phyloP scores from a whole-genome alignment of 1,284 basidiomycete genomes.

The Leccinum cinnamomeum region DNA sequence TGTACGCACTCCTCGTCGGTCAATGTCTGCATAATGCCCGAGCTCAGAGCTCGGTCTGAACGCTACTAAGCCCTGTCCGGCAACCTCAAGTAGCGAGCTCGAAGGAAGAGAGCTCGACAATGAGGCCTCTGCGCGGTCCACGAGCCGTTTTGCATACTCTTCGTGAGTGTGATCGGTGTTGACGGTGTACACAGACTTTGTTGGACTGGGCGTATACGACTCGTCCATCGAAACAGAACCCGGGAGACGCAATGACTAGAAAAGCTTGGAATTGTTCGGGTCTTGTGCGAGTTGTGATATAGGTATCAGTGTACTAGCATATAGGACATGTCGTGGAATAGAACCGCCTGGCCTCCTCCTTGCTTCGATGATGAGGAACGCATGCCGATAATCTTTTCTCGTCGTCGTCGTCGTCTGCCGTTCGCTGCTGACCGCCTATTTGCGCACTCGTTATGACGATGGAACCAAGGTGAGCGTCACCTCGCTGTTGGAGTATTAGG shows the following conservation, averaged over 20 bases:
- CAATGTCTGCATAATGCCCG: conserved; percentile 71
- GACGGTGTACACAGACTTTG: too few relatives aligned
- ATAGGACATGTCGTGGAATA: conserved; percentile 86
- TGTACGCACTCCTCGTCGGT: conserved; percentile 35
- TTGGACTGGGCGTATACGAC: too few relatives aligned
- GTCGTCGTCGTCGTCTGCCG: conserved; percentile 68
- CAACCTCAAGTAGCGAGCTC: conserved; percentile 45
- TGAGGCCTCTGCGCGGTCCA: conserved; percentile 53
- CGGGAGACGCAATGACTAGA: too few relatives aligned
- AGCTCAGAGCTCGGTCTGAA: conserved; percentile 74
- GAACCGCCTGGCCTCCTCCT: conserved; percentile 70
- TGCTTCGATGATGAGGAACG: conserved; percentile 93
- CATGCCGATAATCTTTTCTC: conserved; percentile 87
- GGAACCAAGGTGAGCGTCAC: conserved; percentile 86
- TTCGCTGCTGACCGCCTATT: conserved; percentile 57
- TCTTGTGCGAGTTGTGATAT: conserved; percentile 59
- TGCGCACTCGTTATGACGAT: conserved; percentile 87
- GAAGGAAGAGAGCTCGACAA: conserved; percentile 58
- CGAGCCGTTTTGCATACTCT: conserved; percentile 39
- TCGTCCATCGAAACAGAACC: too few relatives aligned
- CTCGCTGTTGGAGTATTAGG: conserved; percentile 56
- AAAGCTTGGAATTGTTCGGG: conserved; percentile 51
- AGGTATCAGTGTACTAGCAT: conserved; percentile 78
- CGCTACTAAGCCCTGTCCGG: conserved; percentile 37
- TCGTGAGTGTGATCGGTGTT: conserved; percentile 12